Evolutionary conservation across 805 yeast genomes (phyloP).

Genomic region (Sugiyamaella lignohabitans): DNA sequence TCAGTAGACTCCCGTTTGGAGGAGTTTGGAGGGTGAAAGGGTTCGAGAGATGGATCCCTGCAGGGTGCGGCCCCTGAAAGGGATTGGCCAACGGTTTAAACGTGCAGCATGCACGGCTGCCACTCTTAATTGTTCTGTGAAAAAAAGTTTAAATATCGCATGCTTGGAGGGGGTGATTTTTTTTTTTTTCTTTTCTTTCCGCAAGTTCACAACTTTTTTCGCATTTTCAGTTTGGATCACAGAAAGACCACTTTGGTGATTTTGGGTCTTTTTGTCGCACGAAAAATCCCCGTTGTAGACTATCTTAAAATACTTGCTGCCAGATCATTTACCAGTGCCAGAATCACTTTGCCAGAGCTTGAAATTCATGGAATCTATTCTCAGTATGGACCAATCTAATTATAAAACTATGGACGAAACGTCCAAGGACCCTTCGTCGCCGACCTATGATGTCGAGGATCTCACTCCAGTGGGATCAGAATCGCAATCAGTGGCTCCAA

Average conservation of each 20-base stretch:
- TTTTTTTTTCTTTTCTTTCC: not conserved
- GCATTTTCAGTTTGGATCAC: not conserved
- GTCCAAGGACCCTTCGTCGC: not conserved
- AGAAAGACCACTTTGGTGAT: conserved; percentile 7
- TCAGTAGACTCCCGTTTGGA: no score
- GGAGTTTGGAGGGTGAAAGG: no score
- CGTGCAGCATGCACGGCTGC: not conserved
- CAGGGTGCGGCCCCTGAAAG: no score
- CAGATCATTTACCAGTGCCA: not conserved
- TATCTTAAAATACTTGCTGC: not conserved
- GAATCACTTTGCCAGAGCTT: not conserved
- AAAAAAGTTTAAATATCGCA: not conserved
- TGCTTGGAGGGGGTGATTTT: not conserved
- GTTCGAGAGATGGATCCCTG: no score
- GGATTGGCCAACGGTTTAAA: no score
- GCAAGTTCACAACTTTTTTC: not conserved
- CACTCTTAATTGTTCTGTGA: not conserved
- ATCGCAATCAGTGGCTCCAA: no score
- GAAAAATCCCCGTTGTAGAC: conserved; percentile 1
- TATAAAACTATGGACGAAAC: not conserved
- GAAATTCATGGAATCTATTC: not conserved
- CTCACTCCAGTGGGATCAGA: not conserved
- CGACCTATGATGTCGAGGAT: not conserved
- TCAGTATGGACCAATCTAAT: not conserved
- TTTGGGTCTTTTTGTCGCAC: conserved; percentile 1